These are phyloP conservation scores for Hygrophila difformis DNA, from an alignment of 257 asterid genomes.

Conservation along the genomic window DNA sequence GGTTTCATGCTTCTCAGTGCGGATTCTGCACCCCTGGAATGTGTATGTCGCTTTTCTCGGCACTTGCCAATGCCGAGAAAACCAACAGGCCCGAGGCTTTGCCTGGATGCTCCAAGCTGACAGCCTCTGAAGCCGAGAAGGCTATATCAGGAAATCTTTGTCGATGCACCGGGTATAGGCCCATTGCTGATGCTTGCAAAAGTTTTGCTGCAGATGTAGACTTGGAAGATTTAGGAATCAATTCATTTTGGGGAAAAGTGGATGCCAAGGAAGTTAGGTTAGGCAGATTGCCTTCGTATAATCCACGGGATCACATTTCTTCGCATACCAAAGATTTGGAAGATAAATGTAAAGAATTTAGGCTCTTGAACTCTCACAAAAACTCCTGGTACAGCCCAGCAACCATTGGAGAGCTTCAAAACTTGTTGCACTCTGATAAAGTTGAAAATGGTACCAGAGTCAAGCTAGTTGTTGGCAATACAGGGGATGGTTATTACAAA, in stretches of 20 bases:
- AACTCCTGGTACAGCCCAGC: not conserved
- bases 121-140: not conserved
- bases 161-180: not conserved
- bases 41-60: not conserved
- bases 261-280: not conserved
- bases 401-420: not conserved
- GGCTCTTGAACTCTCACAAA: not conserved
- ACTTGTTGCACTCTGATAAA: not conserved
- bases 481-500: not conserved
- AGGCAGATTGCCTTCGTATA: not conserved
- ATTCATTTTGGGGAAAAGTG: not conserved
- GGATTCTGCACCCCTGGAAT: not conserved
- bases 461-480: not conserved
- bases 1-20: not conserved
- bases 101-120: not conserved
- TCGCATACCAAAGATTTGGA: not conserved
- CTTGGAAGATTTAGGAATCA: not conserved
- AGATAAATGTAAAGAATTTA: not conserved
- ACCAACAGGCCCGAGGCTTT: not conserved
- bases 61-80: not conserved
- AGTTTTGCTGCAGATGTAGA: not conserved
- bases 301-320: not conserved
- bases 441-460: not conserved
- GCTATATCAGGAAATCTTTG: not conserved
- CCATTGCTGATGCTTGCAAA: not conserved